phyloP scores from a whole-genome alignment of 805 yeast species.

The Grigorovia yakushimaensis region DNA sequence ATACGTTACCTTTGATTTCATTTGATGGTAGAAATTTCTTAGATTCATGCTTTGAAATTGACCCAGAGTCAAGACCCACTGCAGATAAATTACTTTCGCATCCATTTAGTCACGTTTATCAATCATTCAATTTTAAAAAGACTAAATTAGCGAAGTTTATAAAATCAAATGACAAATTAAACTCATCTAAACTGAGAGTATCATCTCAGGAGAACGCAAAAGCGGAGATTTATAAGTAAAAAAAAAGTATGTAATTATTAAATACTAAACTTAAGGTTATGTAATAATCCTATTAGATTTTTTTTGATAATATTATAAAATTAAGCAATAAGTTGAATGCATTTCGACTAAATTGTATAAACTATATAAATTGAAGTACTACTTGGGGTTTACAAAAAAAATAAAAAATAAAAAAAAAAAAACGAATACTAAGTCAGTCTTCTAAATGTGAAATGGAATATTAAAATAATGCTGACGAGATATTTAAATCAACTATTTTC shows the following conservation, averaged over 20 bases:
- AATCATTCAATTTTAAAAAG: constrained; percentile 38
- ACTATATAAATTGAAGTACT: no score
- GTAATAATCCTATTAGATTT: no score
- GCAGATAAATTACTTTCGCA: constrained; percentile 55
- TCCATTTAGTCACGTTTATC: constrained; percentile 37
- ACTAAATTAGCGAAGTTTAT: constrained; percentile 52
- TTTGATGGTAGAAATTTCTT: constrained; percentile 59
- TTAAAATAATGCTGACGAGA: no score
- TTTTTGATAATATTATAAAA: no score
- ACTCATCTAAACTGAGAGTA: constrained; percentile 22
- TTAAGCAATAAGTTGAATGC: no score
- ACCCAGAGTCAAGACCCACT: constrained; percentile 84
- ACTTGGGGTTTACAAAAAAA: no score
- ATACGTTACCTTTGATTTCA: constrained; percentile 56
- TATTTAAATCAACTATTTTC: background rate
- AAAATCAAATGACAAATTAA: constrained; percentile 31
- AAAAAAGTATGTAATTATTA: background rate
- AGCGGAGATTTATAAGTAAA: background rate
- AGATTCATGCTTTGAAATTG: constrained; percentile 61
- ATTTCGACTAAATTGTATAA: no score
- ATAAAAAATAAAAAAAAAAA: no score
- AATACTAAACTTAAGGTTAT: no score
- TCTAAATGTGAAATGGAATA: no score
- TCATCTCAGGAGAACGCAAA: constrained; percentile 6
- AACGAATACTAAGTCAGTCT: no score